Evolutionary conservation across 139 green algal species (phyloP).

Genomic region (Penium margaritaceum): DNA sequence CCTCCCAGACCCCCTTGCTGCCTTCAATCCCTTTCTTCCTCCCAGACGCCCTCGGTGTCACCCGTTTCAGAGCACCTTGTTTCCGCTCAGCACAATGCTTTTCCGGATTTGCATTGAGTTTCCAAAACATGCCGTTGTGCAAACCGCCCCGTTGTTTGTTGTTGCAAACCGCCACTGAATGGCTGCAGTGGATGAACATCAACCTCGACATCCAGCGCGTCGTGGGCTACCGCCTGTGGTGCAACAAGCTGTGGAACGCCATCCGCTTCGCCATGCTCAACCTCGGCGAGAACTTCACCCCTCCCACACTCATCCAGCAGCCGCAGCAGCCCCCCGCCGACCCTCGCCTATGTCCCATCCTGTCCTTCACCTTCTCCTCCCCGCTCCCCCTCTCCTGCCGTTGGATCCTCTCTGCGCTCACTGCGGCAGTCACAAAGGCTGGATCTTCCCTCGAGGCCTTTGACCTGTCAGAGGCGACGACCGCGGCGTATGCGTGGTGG

Average conservation of each 20-base stretch:
- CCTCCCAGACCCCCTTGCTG: too few species aligned
- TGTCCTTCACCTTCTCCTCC: slow-evolving; percentile 47
- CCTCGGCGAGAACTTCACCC: slow-evolving; percentile 63
- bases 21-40: too few species aligned
- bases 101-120: too few species aligned
- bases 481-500: slow-evolving; percentile 76
- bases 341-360: slow-evolving; percentile 24
- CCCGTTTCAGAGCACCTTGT: too few species aligned
- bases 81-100: too few species aligned
- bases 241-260: slow-evolving; percentile 99
- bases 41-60: too few species aligned
- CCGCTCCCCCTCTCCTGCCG: slow-evolving; percentile 41
- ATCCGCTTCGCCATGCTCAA: slow-evolving; percentile 86
- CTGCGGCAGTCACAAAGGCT: slow-evolving; percentile 43
- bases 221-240: slow-evolving; percentile 87
- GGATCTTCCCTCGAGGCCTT: slow-evolving; percentile 69
- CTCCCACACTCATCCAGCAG: slow-evolving; percentile 26
- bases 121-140: too few species aligned
- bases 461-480: slow-evolving; percentile 70
- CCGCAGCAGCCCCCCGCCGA: slow-evolving; percentile 1
- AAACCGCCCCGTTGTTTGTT: too few species aligned
- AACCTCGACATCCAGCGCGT: slow-evolving; percentile 94
- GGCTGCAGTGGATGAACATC: slow-evolving; percentile 55
- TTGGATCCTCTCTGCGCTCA: slow-evolving; percentile 72
- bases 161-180: too few species aligned